A percentile compares a stretch with the other conserved stretches of the same genome.
Conservation (phyloP, 2,329 filamentous ascomycete species). For the Exophiala sp. region DNA sequence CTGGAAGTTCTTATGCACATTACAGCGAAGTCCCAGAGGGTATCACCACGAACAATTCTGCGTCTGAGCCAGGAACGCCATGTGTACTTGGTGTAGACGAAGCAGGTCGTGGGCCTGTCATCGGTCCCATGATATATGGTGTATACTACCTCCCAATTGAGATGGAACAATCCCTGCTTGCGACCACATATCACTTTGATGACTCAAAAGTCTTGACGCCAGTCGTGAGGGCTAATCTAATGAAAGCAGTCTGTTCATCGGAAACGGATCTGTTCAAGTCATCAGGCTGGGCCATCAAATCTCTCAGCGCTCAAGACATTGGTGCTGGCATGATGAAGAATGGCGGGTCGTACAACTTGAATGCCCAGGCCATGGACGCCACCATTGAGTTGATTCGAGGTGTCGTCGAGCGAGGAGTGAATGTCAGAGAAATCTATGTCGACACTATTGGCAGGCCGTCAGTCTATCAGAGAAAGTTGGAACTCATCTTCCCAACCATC, state of each 20-base stretch:
- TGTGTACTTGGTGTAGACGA: constrained; percentile 90
- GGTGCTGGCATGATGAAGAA: constrained; percentile 69
- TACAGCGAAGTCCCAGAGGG: constrained; percentile 65
- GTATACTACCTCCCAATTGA: constrained; percentile 69
- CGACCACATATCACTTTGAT: constrained; percentile 79
- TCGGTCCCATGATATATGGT: constrained; percentile 69
- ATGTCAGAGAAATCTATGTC: constrained; percentile 85
- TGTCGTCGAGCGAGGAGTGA: constrained; percentile 73
- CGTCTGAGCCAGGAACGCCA: constrained; percentile 43
- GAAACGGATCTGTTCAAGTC: constrained; percentile 55
- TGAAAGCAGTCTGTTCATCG: constrained; percentile 67
- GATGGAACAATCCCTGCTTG: constrained; percentile 67
- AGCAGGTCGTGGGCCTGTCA: constrained; percentile 88
- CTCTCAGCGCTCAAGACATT: constrained; percentile 82
- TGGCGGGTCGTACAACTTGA: constrained; percentile 72
- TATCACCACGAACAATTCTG: constrained; percentile 44
- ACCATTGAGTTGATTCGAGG: constrained; percentile 77
- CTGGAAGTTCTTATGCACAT: constrained; percentile 67
- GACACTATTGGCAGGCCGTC: constrained; percentile 86
- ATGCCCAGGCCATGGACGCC: constrained; percentile 91
- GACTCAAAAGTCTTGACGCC: constrained; percentile 91
- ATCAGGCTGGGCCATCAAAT: constrained; percentile 80
- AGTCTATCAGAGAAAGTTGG: constrained; percentile 78
- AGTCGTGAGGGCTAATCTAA: constrained; percentile 69
- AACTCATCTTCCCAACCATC: constrained; percentile 75